Base-by-base conservation (phyloP, 1,139 yeast species). In the Hemisphaericaspora lyxosophila region DNA sequence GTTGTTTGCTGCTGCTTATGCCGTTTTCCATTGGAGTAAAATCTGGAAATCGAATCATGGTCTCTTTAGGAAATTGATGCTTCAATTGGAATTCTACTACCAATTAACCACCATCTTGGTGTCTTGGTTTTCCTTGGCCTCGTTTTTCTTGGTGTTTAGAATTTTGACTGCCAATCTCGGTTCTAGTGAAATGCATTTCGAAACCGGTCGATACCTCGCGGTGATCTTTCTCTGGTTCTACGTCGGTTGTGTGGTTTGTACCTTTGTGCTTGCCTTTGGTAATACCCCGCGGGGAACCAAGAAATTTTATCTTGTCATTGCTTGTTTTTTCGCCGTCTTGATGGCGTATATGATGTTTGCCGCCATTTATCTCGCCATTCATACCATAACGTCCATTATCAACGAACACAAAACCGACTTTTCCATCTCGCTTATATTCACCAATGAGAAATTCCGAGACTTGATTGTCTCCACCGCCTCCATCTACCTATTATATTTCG, bases 401-500 rank as follows among this genome's bases (percentile, higher is more conserved):
- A 42, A 54, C 8, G 67, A 60, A 7, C 68, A 73, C 40, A 64
- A 68, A 31, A 66, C 70, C 31, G 65, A 73, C 45, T 72, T 78
- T 50, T 57, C 62, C 4, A 68, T 72, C 20, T 54, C 59, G 3
- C 62, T 80, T 65, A 63, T 84, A 14, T 73, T 83, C 53, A 70
- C 79, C 12, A 80, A 83, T 55, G 61, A 75, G 14, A 77, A 82
- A 46, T 82, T 92, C 62, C 70, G 97, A 47, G 96, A 92, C 57
- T 72, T 92, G 60, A 76, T 90, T 26, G 80, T 92, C n/a, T 88
- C 97, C 7, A 73, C 89, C 53, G 75, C 79, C 12, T 85, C 96
- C 2, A 92, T 98, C 0, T 90, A 89, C 59, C 77, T 82, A 3
- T 72, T 92, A 28, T 92, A 92, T 59, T 71, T 88, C 42, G 55